Evolutionary conservation across 2,329 filamentous ascomycete species (phyloP).

Genomic region (Cucurbitaria berberidis): DNA sequence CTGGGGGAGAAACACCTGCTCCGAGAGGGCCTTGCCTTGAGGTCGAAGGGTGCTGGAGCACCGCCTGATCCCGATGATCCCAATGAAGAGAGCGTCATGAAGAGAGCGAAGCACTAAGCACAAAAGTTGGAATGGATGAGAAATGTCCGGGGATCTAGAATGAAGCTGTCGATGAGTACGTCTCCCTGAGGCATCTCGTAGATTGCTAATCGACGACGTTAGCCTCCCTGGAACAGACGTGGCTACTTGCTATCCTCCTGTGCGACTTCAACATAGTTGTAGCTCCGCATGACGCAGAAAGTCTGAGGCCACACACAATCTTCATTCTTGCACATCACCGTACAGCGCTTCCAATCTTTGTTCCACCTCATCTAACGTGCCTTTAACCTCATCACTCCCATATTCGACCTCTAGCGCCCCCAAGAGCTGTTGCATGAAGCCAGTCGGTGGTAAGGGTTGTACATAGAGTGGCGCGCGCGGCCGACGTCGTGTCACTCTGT

Average conservation of each 20-base stretch:
- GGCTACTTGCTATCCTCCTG: no score
- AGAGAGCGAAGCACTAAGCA: background rate
- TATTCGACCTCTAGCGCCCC: slow-evolving; percentile 4
- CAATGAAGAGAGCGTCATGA: background rate
- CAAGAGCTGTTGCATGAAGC: slow-evolving; percentile 3
- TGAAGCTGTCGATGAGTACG: background rate
- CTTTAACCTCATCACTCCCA: slow-evolving; percentile 1
- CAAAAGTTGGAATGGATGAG: background rate
- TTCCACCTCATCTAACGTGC: slow-evolving; percentile 5
- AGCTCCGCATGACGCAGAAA: no score
- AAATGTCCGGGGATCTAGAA: background rate
- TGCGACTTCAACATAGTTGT: no score
- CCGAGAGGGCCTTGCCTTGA: slow-evolving; percentile 16
- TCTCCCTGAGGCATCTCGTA: background rate
- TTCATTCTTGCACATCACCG: background rate
- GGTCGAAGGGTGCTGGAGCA: background rate
- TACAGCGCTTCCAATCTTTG: background rate
- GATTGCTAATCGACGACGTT: no score
- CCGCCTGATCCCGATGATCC: background rate
- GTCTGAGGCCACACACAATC: no score
- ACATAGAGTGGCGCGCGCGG: background rate
- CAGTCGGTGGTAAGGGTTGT: background rate
- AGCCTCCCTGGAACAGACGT: no score
- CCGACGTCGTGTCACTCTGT: background rate
- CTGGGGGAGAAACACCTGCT: slow-evolving; percentile 27